Evolutionary conservation across 768 basidiomycete genomes (phyloP).

Genomic region (Russula ochroleuca): DNA sequence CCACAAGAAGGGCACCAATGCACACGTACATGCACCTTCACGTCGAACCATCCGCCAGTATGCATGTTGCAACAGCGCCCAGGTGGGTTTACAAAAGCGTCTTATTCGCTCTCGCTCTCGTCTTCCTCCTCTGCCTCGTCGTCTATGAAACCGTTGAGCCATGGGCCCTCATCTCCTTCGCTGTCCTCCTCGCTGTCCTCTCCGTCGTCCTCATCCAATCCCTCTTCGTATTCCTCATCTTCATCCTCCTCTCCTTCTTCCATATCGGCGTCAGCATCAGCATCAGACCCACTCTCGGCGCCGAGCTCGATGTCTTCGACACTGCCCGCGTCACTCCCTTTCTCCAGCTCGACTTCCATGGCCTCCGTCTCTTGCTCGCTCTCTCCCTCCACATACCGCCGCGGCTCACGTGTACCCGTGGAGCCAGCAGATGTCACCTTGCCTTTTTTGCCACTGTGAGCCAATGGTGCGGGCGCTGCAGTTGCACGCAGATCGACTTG

Average conservation of each 20-base stretch:
- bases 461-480: constrained; percentile 54
- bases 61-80: not conserved
- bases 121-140: constrained; percentile 63
- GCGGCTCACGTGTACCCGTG: constrained; percentile 33
- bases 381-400: constrained; percentile 74
- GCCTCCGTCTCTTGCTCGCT: constrained; percentile 56
- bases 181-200: constrained; percentile 62
- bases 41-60: not conserved
- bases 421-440: constrained; percentile 37
- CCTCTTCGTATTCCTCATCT: constrained; percentile 54
- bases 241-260: constrained; percentile 44
- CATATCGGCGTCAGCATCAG: constrained; percentile 47
- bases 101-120: constrained; percentile 33
- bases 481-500: constrained; percentile 88
- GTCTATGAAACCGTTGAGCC: constrained; percentile 40
- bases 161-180: constrained; percentile 27
- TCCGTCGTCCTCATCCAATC: constrained; percentile 43
- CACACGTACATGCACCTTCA: too few relatives aligned
- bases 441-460: constrained; percentile 37
- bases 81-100: not conserved
- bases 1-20: too few relatives aligned
- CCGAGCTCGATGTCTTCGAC: constrained; percentile 76
- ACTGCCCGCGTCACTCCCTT: constrained; percentile 66
- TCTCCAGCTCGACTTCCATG: constrained; percentile 49
- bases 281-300: constrained; percentile 53